Conservation (phyloP, 208 protist genomes). For the Trypanosoma conorhini region DNA sequence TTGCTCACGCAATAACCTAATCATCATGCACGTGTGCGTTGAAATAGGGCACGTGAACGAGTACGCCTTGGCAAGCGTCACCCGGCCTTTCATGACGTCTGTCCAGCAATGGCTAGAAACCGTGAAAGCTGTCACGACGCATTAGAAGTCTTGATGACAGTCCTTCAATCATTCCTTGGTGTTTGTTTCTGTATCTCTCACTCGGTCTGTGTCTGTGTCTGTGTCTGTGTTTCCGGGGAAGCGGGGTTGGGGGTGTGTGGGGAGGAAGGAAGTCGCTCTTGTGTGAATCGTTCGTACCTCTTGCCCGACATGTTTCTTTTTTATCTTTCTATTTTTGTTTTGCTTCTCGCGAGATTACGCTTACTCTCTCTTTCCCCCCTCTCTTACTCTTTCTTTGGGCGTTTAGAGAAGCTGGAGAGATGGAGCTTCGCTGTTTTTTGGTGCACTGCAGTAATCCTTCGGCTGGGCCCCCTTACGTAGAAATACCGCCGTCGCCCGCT, state of each 20-base stretch:
- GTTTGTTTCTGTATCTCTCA: neutral
- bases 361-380: neutral
- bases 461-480: neutral
- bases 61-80: constrained; percentile 42
- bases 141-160: neutral
- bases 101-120: constrained; percentile 40
- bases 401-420: constrained; percentile 11
- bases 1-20: constrained; percentile 53
- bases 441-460: constrained; percentile 19
- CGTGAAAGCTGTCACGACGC: constrained; percentile 2
- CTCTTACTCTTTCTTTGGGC: constrained; percentile 17
- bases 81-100: constrained; percentile 51
- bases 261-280: neutral
- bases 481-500: constrained; percentile 16
- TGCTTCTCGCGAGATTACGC: neutral
- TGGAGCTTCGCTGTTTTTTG: constrained; percentile 38
- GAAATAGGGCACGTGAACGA: constrained; percentile 56
- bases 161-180: constrained; percentile 4
- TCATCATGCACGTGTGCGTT: constrained; percentile 73
- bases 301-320: neutral
- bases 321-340: neutral
- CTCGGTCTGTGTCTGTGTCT: neutral
- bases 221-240: neutral
- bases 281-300: neutral
- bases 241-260: no score